A percentile compares a stretch with the other conserved stretches of the same genome.
These are phyloP conservation scores for Camelina sativa DNA, from an alignment of 345 rosid species.

Conservation along the genomic window DNA sequence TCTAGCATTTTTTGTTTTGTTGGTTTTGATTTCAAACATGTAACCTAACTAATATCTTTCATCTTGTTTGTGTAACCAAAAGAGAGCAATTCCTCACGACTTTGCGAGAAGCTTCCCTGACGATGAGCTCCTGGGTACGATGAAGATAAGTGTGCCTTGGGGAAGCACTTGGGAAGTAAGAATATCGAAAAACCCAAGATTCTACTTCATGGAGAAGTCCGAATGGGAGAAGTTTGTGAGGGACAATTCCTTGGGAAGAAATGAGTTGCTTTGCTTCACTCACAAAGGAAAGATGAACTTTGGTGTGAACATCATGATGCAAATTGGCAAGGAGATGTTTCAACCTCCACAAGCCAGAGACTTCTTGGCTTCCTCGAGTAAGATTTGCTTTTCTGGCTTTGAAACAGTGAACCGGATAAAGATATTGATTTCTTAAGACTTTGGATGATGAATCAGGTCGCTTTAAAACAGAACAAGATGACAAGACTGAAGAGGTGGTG, in stretches of 20 bases:
- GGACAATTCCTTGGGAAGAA: constrained; percentile 13
- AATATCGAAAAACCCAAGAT: neutral
- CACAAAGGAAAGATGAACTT: constrained; percentile 3
- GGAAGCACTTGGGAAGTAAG: constrained; percentile 1
- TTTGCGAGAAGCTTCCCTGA: neutral
- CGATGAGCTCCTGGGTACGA: neutral
- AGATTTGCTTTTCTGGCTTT: neutral
- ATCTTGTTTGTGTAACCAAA: neutral
- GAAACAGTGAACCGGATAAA: neutral
- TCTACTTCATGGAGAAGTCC: constrained; percentile 2
- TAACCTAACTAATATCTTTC: neutral
- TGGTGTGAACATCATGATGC: neutral
- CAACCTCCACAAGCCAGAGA: neutral
- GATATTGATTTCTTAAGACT: neutral
- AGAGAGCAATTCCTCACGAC: constrained; percentile 2
- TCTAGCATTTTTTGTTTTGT: neutral
- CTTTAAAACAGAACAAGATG: neutral
- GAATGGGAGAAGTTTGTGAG: constrained; percentile 14
- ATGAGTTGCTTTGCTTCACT: neutral
- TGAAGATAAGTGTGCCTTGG: neutral
- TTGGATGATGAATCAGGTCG: constrained; percentile 5
- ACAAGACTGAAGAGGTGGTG: constrained; percentile 4
- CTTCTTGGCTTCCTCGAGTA: neutral
- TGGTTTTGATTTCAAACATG: neutral
- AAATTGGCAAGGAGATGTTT: neutral